phyloP scores from a whole-genome alignment of 2,329 filamentous ascomycete species.

The Apiospora phragmitis region DNA sequence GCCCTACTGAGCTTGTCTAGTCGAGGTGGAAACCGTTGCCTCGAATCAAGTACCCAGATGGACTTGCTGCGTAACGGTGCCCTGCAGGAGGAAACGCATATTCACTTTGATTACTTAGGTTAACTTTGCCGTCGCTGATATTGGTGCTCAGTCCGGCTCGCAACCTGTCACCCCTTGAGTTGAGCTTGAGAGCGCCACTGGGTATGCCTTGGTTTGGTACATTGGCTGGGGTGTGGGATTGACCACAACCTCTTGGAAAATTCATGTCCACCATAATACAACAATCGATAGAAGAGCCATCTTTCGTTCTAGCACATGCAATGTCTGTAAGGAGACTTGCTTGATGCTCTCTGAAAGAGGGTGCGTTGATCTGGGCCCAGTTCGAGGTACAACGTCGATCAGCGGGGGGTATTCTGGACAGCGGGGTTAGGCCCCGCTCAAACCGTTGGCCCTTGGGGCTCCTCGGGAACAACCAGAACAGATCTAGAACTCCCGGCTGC shows the following conservation, averaged over 20 bases:
- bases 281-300: background rate
- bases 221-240: background rate
- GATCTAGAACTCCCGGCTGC: background rate
- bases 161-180: background rate
- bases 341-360: background rate
- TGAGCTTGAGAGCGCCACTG: background rate
- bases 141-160: background rate
- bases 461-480: too few species aligned
- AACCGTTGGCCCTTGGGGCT: background rate
- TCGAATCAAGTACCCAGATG: background rate
- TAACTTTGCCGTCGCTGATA: background rate
- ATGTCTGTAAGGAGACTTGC: background rate
- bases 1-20: background rate
- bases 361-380: background rate
- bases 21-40: background rate
- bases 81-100: background rate
- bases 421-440: background rate
- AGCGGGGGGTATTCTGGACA: background rate
- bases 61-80: background rate
- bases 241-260: background rate
- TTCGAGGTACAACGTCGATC: background rate
- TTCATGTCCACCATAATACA: background rate
- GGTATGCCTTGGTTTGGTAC: background rate
- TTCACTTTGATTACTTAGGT: background rate
- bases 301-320: background rate